These are phyloP conservation scores for Gossypium davidsonii DNA, from an alignment of 441 rosid species.

Conservation along the genomic window DNA sequence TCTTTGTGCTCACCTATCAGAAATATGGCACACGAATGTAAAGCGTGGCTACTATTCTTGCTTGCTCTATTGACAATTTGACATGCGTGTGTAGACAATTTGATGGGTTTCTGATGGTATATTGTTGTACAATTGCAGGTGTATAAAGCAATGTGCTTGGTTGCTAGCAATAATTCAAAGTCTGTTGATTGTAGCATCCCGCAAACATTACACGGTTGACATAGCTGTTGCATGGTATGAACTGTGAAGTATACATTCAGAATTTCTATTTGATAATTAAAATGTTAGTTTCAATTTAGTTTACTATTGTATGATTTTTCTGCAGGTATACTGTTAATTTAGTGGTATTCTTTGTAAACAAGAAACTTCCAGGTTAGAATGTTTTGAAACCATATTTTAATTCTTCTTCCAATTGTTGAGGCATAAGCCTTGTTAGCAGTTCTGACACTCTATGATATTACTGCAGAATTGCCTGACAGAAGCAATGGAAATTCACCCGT, in stretches of 20 bases:
- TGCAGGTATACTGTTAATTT: conserved; percentile 92
- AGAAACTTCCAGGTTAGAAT: conserved; percentile 82
- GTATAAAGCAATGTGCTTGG: conserved; percentile 81
- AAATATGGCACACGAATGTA: conserved; percentile 90
- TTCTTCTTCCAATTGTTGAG: background rate
- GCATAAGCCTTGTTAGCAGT: background rate
- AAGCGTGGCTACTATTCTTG: background rate
- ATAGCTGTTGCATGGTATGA: conserved; percentile 91
- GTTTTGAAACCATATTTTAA: background rate
- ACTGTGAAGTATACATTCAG: background rate
- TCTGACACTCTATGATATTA: conserved; percentile 15
- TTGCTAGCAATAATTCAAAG: conserved; percentile 68
- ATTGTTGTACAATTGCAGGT: conserved; percentile 40
- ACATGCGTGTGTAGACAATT: background rate
- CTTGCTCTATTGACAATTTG: background rate
- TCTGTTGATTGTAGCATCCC: conserved; percentile 85
- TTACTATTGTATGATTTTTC: conserved; percentile 13
- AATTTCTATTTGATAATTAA: background rate
- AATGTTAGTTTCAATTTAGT: background rate
- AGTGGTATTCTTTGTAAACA: conserved; percentile 87
- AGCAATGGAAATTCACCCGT: conserved; percentile 35
- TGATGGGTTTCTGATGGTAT: background rate
- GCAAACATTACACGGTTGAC: conserved; percentile 94
- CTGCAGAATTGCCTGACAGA: conserved; percentile 84
- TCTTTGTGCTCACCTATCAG: conserved; percentile 88